Evolutionary conservation across 257 asterid genomes (phyloP).

Genomic region (Eucommia ulmoides): DNA sequence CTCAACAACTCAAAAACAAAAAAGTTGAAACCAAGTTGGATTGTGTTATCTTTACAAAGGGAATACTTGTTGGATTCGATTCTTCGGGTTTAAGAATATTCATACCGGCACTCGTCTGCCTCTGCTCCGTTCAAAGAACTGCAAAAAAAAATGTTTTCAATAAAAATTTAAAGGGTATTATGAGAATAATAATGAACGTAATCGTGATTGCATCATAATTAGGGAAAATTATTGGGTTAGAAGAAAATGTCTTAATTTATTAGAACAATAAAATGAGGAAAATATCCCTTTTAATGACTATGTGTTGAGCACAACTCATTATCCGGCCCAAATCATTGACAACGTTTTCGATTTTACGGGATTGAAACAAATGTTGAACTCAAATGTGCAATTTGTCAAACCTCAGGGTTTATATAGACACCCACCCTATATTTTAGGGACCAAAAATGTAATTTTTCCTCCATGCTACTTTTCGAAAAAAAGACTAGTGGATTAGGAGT

Average conservation of each 20-base stretch:
- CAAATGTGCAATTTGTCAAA: background rate
- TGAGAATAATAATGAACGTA: background rate
- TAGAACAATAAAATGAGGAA: background rate
- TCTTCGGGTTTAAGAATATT: no score
- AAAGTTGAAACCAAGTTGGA: no score
- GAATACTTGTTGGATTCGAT: no score
- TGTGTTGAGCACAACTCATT: background rate
- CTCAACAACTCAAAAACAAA: no score
- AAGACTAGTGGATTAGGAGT: no score
- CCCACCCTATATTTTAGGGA: background rate
- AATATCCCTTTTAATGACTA: background rate
- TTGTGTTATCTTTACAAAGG: no score
- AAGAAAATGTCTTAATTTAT: background rate
- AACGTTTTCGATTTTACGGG: no score
- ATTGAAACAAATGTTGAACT: background rate
- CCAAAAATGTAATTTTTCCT: background rate
- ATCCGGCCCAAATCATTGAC: background rate
- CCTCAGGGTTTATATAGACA: background rate
- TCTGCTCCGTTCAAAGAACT: conserved; percentile 21
- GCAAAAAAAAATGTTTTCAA: conserved; percentile 6
- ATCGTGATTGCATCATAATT: no score
- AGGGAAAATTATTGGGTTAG: no score
- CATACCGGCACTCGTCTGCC: conserved; percentile 25
- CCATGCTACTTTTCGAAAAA: background rate
- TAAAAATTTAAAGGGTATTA: background rate